Base-by-base conservation (phyloP, 176 grass and related monocot species). In the Zoysia pacifica region DNA sequence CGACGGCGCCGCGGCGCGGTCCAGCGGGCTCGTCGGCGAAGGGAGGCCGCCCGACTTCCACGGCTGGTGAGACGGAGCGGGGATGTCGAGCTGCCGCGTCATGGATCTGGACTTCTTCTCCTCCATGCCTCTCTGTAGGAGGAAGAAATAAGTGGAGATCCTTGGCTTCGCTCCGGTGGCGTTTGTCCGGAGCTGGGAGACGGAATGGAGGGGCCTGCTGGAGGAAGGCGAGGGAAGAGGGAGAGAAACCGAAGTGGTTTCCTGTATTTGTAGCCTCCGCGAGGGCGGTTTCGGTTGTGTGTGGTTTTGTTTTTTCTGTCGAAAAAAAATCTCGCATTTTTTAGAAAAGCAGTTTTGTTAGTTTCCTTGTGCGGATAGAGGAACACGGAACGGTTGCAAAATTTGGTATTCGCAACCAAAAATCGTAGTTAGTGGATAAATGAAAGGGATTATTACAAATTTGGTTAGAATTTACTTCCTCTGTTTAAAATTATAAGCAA, bases 11-110 rank as follows among this genome's bases (percentile, higher is more conserved):
- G 41, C 38, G 9, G 59, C 38, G 69, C 92, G 89, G 56, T 94
- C 92, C 15, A 91, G 67, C 37, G 92, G 86, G 81, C 89, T 89
- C 8, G 80, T 88, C 39, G 87, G 85, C 51, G 75, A 86, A 55
- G 78, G 45, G 50, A 76, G 40, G 8, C 84, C 80, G 65, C 78
- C 79, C 16, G 11, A 42, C 44, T 47, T 43, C 83, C 86, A 59
- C 70, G 82, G 7, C 63, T 69, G 35, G 44, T 60, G 65, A 62
- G 76, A 6, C 19, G 43, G 58, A 49, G 76, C 42, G 38, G 77
- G 77, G 64, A 87, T 38, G 67, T 70, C 61, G 18, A 82, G 68
- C 74, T 71, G 79, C 55, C 83, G 46, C 47, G 44, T 68, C 86
- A 83, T 79, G 52, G 61, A 36, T 67, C 73, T 46, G 48, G 70